Evolutionary conservation across 768 basidiomycete species (phyloP), one percentile per base, ranked within the genome.

Genomic region (Astraeus odoratus): DNA sequence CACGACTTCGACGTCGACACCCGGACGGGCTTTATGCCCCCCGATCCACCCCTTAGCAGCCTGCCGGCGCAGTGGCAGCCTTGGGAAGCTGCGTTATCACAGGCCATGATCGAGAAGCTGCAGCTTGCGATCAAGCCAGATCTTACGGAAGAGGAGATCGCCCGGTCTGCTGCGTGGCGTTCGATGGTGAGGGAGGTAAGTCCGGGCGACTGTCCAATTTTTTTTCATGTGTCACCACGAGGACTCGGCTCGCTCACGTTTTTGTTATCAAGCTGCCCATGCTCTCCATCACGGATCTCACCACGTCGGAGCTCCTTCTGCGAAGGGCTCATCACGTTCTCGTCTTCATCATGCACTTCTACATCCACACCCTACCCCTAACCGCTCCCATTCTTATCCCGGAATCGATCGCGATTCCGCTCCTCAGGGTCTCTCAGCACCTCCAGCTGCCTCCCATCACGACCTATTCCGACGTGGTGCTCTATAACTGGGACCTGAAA

Each of bases 1-100:
- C 84, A 86, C 52, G 86, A 87, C 70, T 98, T 91, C 69, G 92
- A 97, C 60, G 87, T 98, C 48, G 91, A 94, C 60, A 82, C 84
- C 8, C 72, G 80, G 13, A 90, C 91, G 0, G 94, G 95, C 0
- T 97, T 98, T 63, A 83, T 97, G 79, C 87, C 94, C 2, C 83
- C 86, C 0, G 70, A 78, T 12, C 76, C 80, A 0, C 92, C 92
- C 1, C 60, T 83, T 0, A 53, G 66, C 6, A 75, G 83, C 18
- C 72, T 95, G 1, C 80, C 83, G 0, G 46, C 31, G 1, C 59
- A 66, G 44, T 95, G 80, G 77, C 81, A 79, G 35, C 57, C 67
- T 36, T 97, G 89, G 92, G 91, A 95, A 60, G 60, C 56, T 8
- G 58, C 61, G 16, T 73, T 83, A 2, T 78, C 76, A 40, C 66